These are phyloP conservation scores for Conoideocrella luteorostrata DNA, from an alignment of 2,329 filamentous ascomycete species.

Conservation along the genomic window DNA sequence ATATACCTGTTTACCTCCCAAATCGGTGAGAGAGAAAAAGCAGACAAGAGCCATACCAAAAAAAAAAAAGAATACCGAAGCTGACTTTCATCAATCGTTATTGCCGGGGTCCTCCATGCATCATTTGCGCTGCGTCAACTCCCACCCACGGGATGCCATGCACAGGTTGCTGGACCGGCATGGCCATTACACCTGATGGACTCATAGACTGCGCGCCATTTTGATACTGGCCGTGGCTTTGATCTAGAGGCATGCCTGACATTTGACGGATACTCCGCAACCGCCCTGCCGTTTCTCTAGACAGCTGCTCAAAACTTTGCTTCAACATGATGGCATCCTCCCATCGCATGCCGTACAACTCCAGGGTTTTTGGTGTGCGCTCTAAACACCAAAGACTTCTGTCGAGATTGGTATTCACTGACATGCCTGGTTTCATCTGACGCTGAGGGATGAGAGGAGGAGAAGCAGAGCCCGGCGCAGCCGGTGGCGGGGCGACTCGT, in stretches of 20 bases:
- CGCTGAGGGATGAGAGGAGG: constrained; percentile 48
- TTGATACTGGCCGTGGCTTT: constrained; percentile 29
- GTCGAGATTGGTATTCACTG: constrained; percentile 44
- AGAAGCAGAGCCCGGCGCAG: constrained; percentile 39
- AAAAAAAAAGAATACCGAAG: not conserved
- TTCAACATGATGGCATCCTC: constrained; percentile 48
- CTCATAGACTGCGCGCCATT: constrained; percentile 14
- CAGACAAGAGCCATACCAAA: not conserved
- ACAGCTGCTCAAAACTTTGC: constrained; percentile 46
- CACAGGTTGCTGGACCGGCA: constrained; percentile 19
- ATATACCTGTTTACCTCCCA: too few relatives aligned
- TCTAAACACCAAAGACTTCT: constrained; percentile 51
- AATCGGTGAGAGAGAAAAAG: not conserved
- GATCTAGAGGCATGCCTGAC: constrained; percentile 23
- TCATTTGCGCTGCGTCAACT: constrained; percentile 38
- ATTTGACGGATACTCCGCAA: constrained; percentile 33
- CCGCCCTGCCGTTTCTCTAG: constrained; percentile 35
- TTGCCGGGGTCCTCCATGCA: constrained; percentile 22
- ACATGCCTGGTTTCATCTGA: constrained; percentile 26
- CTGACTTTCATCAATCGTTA: not conserved
- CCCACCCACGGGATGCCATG: constrained; percentile 36
- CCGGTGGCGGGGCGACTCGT: constrained; percentile 38
- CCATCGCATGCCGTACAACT: constrained; percentile 54
- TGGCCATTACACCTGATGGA: constrained; percentile 3
- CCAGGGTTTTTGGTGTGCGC: constrained; percentile 46